phyloP scores from a whole-genome alignment of 768 basidiomycete genomes.

The Mycena floridula region DNA sequence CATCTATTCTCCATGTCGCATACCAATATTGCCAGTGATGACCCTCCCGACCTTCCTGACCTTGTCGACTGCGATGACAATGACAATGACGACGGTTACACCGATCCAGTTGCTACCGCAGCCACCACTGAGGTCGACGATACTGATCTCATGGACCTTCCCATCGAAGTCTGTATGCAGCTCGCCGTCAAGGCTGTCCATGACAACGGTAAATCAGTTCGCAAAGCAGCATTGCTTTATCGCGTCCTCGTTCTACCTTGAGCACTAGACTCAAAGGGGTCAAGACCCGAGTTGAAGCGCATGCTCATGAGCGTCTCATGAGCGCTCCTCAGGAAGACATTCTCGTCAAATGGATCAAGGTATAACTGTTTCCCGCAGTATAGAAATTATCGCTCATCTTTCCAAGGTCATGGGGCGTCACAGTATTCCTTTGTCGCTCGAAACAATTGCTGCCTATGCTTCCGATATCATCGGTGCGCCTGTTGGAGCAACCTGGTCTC shows the following conservation, averaged over 20 bases:
- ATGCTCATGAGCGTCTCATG: slow-evolving; percentile 13
- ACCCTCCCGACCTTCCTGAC: too few relatives aligned
- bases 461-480: slow-evolving; percentile 6
- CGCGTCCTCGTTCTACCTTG: slow-evolving; percentile 1
- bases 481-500: slow-evolving; percentile 12
- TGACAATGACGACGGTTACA: too few relatives aligned
- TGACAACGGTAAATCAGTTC: neutral
- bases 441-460: slow-evolving; percentile 10
- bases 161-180: neutral
- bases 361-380: too few relatives aligned
- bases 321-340: slow-evolving; percentile 15
- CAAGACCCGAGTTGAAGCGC: slow-evolving; percentile 4
- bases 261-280: slow-evolving; percentile 1
- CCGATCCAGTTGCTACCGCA: too few relatives aligned
- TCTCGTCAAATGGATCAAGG: slow-evolving; percentile 18
- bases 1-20: too few relatives aligned
- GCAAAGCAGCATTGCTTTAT: neutral
- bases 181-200: neutral
- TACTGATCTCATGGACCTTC: neutral
- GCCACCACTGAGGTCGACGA: too few relatives aligned
- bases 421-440: slow-evolving; percentile 13
- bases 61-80: too few relatives aligned
- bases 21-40: too few relatives aligned
- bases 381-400: neutral
- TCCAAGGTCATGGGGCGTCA: slow-evolving; percentile 7